Percentiles rank a stretch among this genome's conserved stretches.
phyloP scores from a whole-genome alignment of 2,329 filamentous ascomycete species.

The Alternaria triticina region DNA sequence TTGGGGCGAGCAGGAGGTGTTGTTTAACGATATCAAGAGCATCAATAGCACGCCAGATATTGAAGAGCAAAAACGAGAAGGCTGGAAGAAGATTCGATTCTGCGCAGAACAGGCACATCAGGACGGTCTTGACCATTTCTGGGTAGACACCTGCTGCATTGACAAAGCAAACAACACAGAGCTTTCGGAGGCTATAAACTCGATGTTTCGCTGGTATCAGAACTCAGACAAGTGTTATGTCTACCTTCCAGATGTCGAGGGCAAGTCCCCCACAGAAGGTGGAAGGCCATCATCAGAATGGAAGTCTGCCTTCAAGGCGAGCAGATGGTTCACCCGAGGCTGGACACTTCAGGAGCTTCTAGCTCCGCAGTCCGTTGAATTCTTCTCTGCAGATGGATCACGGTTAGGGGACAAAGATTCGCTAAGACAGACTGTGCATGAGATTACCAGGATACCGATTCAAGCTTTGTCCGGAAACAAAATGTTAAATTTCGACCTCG shows the following conservation, averaged over 20 bases:
- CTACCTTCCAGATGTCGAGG: slow-evolving; percentile 19
- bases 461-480: slow-evolving; percentile 4
- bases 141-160: not conserved
- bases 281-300: no score
- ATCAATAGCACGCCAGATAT: not conserved
- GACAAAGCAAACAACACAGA: not conserved
- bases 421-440: slow-evolving; percentile 3
- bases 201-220: slow-evolving; percentile 29
- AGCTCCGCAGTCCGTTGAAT: slow-evolving; percentile 15
- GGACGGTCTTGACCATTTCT: slow-evolving; percentile 7
- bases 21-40: not conserved
- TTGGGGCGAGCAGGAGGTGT: slow-evolving; percentile 2
- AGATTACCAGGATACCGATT: slow-evolving; percentile 14
- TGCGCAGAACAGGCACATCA: slow-evolving; percentile 20
- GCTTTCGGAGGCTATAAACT: slow-evolving; percentile 1
- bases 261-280: no score
- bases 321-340: slow-evolving; percentile 25
- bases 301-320: slow-evolving; percentile 6
- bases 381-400: slow-evolving; percentile 15
- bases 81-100: slow-evolving; percentile 16
- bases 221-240: slow-evolving; percentile 22
- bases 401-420: slow-evolving; percentile 13
- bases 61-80: not conserved
- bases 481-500: slow-evolving; percentile 12
- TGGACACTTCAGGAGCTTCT: slow-evolving; percentile 30